Evolutionary conservation across 768 basidiomycete genomes (phyloP).

Genomic region (Leccinum longicurvipes): DNA sequence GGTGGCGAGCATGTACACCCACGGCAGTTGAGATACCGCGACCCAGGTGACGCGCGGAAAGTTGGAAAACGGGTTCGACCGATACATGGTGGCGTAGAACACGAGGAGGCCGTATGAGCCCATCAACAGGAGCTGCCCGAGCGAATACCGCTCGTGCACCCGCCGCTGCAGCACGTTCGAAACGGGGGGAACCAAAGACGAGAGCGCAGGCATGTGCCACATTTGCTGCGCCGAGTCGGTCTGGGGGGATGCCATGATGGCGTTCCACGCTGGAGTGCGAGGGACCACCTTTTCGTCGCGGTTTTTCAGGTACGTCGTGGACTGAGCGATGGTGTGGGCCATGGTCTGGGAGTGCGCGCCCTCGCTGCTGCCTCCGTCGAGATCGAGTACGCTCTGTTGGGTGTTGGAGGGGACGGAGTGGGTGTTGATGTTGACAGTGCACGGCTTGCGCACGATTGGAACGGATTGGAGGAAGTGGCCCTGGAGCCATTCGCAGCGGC

Average conservation of each 20-base stretch:
- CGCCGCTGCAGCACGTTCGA: constrained; percentile 41
- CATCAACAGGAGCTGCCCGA: constrained; percentile 47
- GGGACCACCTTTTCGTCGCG: constrained; percentile 13
- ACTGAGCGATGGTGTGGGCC: background rate
- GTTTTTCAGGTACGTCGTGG: background rate
- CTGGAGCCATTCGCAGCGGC: constrained; percentile 46
- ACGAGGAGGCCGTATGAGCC: constrained; percentile 42
- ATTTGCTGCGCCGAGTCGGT: constrained; percentile 11
- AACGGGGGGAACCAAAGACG: constrained; percentile 42
- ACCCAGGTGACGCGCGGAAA: constrained; percentile 50
- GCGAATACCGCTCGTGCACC: constrained; percentile 47
- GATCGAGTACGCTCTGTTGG: constrained; percentile 10
- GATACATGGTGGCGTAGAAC: constrained; percentile 48
- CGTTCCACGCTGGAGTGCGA: background rate
- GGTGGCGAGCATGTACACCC: constrained; percentile 58
- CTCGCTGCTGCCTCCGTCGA: constrained; percentile 15
- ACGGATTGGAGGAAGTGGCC: constrained; percentile 44
- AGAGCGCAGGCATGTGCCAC: constrained; percentile 35
- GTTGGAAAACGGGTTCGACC: constrained; percentile 50
- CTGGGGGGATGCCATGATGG: background rate
- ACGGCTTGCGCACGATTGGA: constrained; percentile 2
- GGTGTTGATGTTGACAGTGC: constrained; percentile 14
- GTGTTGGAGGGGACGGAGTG: constrained; percentile 16
- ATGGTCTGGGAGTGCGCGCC: constrained; percentile 3
- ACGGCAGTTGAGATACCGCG: constrained; percentile 56